Conservation (phyloP, 2,329 filamentous ascomycete species). For the Magnaporthales sp. region DNA sequence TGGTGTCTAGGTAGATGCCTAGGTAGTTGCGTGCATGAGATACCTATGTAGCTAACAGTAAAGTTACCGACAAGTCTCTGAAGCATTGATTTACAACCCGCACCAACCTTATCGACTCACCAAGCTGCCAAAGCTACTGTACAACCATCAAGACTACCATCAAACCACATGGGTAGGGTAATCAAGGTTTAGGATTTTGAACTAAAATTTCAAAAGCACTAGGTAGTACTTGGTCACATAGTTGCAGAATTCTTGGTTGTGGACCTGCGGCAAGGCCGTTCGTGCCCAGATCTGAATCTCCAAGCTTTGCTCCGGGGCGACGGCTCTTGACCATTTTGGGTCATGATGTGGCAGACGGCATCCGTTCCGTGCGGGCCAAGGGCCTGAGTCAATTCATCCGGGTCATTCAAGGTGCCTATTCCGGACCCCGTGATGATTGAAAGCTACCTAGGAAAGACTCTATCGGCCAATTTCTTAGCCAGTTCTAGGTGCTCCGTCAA, state of each 20-base stretch:
- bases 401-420: background rate
- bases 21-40: no score
- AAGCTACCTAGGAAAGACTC: no score
- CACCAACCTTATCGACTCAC: background rate
- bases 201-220: background rate
- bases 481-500: no score
- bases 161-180: background rate
- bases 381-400: no score
- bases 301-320: background rate
- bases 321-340: background rate
- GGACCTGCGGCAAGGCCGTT: background rate
- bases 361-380: background rate
- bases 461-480: no score
- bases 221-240: background rate
- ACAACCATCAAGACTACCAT: background rate
- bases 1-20: no score
- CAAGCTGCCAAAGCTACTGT: background rate
- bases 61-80: background rate
- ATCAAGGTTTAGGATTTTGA: background rate
- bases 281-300: background rate
- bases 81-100: background rate
- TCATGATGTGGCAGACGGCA: background rate
- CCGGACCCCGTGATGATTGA: background rate
- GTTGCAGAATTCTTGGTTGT: background rate
- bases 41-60: no score